Base-by-base conservation (phyloP, 371 early-diverging fungal genomes). In the Rhizopus stolonifer region DNA sequence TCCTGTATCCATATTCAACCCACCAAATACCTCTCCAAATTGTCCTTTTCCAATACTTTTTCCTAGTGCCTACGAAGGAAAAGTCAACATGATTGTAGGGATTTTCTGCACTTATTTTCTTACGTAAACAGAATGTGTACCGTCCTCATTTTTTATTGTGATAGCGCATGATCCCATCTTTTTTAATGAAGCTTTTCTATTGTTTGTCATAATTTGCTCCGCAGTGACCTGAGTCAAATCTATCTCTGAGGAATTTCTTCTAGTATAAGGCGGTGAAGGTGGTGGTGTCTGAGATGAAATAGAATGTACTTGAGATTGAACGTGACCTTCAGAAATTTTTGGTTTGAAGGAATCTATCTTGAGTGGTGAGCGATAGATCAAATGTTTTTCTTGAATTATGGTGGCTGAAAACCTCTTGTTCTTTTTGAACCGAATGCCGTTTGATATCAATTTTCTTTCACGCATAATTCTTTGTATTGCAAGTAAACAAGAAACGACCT, bases 31-130 rank as follows among this genome's bases (percentile, higher is more conserved):
- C 5, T 87, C 73, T 8, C 93, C 96, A 62, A 93, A 94, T 42
- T 93, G 94, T 2, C 96, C 96, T 56, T 89, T 86, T 3, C 96
- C 96, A 29, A 95, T 90, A 57, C 92, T 92, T 56, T 89, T 88
- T 1, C 95, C 94, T 9, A 92, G 76, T 70, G 92, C 89, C 81
- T 82, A 58, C 13, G 2, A 45, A 15, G 10, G n/a, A 6, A 14
- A 18, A 40, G 6, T 21, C 34, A 42, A 22, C 18, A 19, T 8
- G 11, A 40, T 3, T 11, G 18, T 9, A 21, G 14, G 13, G 42
- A 45, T 15, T n/a, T n/a, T n/a, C n/a, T n/a, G 25, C 14, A 36
- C 15, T 14, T 4, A 32, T 15, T 45, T 60, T 29, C 31, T 50
- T 60, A 65, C 65, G 56, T 65, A 65, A 46, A 56, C 50, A 2